phyloP scores from a whole-genome alignment of 2,329 filamentous ascomycete genomes.

The Stemphylium beticola region DNA sequence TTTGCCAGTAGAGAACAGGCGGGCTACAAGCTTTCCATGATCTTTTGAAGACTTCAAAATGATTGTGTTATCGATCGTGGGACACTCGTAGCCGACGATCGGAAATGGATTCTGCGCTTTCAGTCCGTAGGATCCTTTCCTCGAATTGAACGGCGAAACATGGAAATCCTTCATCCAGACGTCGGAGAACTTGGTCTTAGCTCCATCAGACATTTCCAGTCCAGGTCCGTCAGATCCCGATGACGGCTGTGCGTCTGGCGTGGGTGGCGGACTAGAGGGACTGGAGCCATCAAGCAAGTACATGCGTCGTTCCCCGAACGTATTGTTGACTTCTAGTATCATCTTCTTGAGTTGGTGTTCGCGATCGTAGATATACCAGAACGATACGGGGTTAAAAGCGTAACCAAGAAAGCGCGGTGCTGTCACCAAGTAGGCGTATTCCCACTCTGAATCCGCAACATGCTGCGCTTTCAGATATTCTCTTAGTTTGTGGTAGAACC shows the following conservation, averaged over 20 bases:
- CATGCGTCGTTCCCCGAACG: conserved; percentile 73
- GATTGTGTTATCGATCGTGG: conserved; percentile 64
- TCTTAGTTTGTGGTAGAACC: conserved; percentile 68
- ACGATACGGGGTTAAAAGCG: conserved; percentile 76
- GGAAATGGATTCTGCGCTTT: conserved; percentile 55
- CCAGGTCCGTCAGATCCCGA: conserved; percentile 6
- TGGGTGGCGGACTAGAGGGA: conserved; percentile 36
- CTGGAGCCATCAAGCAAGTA: conserved; percentile 61
- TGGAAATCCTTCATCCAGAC: conserved; percentile 75
- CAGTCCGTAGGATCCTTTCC: conserved; percentile 57
- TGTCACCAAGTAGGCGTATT: conserved; percentile 73
- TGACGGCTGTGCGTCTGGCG: conserved; percentile 15
- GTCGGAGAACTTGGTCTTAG: conserved; percentile 53
- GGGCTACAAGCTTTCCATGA: conserved; percentile 66
- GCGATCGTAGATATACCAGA: conserved; percentile 76
- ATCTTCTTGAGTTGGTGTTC: conserved; percentile 66
- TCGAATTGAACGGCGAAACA: conserved; percentile 74
- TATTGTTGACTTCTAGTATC: conserved; percentile 78
- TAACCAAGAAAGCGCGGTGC: conserved; percentile 72
- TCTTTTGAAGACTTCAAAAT: conserved; percentile 66
- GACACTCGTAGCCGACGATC: conserved; percentile 33
- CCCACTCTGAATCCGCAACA: conserved; percentile 65
- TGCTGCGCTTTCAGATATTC: conserved; percentile 64
- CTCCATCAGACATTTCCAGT: background rate
- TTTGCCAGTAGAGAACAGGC: conserved; percentile 61